These are phyloP conservation scores for Schoenoplectus tabernaemontani DNA, from an alignment of 202 grass and related monocot genomes.

Conservation along the genomic window DNA sequence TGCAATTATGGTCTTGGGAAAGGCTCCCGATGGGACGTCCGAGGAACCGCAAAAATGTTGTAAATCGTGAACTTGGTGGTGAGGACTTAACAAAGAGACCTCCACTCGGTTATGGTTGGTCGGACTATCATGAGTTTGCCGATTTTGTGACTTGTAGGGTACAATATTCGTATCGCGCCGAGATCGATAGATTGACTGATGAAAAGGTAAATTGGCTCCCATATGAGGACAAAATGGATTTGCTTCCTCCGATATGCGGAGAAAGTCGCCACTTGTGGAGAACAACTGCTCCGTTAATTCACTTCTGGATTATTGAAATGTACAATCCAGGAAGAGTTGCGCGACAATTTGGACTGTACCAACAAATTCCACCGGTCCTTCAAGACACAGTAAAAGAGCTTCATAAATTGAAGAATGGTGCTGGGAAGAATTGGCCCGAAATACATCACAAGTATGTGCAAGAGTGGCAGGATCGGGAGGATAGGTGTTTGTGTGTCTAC, in stretches of 20 bases:
- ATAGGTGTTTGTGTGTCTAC: conserved; percentile 34
- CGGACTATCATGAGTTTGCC: conserved; percentile 31
- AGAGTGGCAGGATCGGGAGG: conserved; percentile 30
- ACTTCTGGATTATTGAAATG: conserved; percentile 48
- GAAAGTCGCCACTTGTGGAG: conserved; percentile 32
- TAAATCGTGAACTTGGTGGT: background rate
- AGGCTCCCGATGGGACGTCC: conserved; percentile 34
- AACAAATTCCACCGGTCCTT: conserved; percentile 31
- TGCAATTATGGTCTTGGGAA: conserved; percentile 56
- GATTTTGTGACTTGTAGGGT: conserved; percentile 30
- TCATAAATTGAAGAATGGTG: conserved; percentile 32
- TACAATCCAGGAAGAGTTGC: conserved; percentile 39
- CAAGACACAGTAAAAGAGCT: conserved; percentile 30
- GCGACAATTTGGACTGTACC: conserved; percentile 30
- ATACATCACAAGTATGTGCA: conserved; percentile 37
- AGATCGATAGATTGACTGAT: conserved; percentile 33
- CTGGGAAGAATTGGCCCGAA: conserved; percentile 34
- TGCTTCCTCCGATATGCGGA: conserved; percentile 35
- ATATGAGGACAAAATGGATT: conserved; percentile 21
- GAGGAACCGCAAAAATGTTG: conserved; percentile 9
- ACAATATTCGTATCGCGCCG: conserved; percentile 37
- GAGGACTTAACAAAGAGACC: background rate
- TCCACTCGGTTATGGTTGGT: conserved; percentile 39
- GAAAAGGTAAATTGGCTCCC: conserved; percentile 47
- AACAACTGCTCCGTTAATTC: conserved; percentile 43